Conservation (phyloP, 805 yeast species). For the Wickerhamomyces xylosicus region DNA sequence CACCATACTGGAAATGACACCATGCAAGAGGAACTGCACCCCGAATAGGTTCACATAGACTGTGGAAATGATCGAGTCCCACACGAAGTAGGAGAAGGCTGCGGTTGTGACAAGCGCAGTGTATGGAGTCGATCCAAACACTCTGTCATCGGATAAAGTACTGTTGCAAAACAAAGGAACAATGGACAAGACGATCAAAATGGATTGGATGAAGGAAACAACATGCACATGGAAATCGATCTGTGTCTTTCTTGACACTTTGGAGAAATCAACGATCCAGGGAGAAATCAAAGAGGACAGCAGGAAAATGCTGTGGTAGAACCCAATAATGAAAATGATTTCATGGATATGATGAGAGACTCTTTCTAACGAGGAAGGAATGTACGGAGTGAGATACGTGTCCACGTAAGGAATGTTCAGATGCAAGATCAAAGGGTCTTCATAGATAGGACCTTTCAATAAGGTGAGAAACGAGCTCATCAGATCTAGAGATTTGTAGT, state of each 20-base stretch:
- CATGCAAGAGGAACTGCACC: constrained; percentile 65
- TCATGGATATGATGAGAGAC: constrained; percentile 23
- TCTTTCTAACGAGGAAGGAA: constrained; percentile 8
- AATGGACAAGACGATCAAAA: constrained; percentile 48
- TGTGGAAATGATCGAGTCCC: constrained; percentile 66
- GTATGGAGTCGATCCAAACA: constrained; percentile 59
- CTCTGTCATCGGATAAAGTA: constrained; percentile 32
- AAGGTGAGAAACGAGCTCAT: background rate
- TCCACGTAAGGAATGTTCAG: constrained; percentile 21
- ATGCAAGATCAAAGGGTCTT: constrained; percentile 17
- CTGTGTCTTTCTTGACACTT: constrained; percentile 31
- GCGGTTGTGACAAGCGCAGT: constrained; percentile 55
- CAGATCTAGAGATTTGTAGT: too few relatives aligned
- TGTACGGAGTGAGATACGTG: constrained; percentile 17
- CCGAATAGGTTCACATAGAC: constrained; percentile 55
- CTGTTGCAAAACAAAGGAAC: constrained; percentile 48
- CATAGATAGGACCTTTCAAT: constrained; percentile 3
- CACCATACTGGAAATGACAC: constrained; percentile 60
- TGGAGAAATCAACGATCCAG: constrained; percentile 9
- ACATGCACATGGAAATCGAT: constrained; percentile 78
- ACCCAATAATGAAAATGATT: constrained; percentile 17
- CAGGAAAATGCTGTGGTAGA: constrained; percentile 21
- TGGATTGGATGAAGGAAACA: constrained; percentile 77
- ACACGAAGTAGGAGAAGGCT: constrained; percentile 72
- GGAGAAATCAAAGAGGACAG: constrained; percentile 16